Base-by-base conservation (phyloP, 2,329 filamentous ascomycete species). In the Ophiostoma novo-ulmi region DNA sequence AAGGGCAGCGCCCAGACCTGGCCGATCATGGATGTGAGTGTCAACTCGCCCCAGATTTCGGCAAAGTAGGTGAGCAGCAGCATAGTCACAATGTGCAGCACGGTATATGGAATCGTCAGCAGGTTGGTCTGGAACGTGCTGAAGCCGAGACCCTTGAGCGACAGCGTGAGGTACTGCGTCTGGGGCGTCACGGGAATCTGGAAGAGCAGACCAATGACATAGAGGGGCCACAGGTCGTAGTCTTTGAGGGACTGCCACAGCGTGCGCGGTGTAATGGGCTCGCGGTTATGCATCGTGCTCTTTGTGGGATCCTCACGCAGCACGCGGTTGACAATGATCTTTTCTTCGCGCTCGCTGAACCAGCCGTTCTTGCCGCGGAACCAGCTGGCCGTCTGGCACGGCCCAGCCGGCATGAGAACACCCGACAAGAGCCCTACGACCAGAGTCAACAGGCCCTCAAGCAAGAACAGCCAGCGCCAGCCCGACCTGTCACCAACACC, bases 1-100 rank as follows among this genome's bases (percentile, higher is more conserved):
- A 86, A 86, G 0, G 88, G 87, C 3, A 90, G 78, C 2, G 83
- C 80, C 88, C 88, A 91, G 8, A 90, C 73, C 70, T 88, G 84
- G 3, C 82, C 78, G 48, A 84, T 81, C 75, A 80, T 76, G 31
- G 81, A 80, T 36, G 84, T 79, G 7, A 87, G 78, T 0, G 82
- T 80, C 39, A 88, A 81, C 73, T 85, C 78, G 78, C 84, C 75
- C 76, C 85, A 75, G 78, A 80, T 80, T 77, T 83, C 82, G 66
- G 78, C 78, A 11, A 81, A 58, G 55, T 82, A 81, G 3, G 79
- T 80, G 7, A 81, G 72, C 0, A 70, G 70, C 7, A 82, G 73
- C 78, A 80, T 80, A 41, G 77, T 79, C 41, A 81, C 75, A 20
- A 79, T 79, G 70, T 78, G 78, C 11, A 73, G 68, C 63, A 81